phyloP scores from a whole-genome alignment of 441 rosid species.

The Manihot esculenta region DNA sequence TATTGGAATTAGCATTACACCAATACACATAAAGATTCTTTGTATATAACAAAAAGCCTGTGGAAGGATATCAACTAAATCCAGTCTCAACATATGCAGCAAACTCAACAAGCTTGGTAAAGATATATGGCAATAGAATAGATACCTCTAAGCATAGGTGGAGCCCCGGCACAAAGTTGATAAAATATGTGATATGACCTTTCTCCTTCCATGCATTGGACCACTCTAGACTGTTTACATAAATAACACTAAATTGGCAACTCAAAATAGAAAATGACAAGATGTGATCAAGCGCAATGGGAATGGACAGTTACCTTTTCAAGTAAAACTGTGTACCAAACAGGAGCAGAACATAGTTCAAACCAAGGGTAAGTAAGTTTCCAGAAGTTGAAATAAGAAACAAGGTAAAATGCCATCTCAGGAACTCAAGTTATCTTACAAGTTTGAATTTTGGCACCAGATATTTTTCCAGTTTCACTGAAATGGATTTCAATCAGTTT shows the following conservation, averaged over 20 bases:
- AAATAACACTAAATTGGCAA: conserved; percentile 28
- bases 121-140: conserved; percentile 8
- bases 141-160: conserved; percentile 71
- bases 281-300: conserved; percentile 18
- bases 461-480: conserved; percentile 95
- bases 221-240: conserved; percentile 90
- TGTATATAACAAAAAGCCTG: neutral
- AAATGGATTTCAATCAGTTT: conserved; percentile 96
- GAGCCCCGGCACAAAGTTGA: conserved; percentile 99
- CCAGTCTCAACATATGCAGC: conserved; percentile 1
- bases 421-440: conserved; percentile 56
- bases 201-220: conserved; percentile 95
- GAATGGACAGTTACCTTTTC: conserved; percentile 72
- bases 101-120: conserved; percentile 1
- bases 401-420: conserved; percentile 12
- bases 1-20: neutral
- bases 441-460: conserved; percentile 97
- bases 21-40: neutral
- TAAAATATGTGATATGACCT: conserved; percentile 99
- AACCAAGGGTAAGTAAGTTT: conserved; percentile 34
- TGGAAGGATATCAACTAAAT: neutral
- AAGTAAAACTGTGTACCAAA: conserved; percentile 72
- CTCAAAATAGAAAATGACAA: conserved; percentile 14
- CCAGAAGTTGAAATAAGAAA: conserved; percentile 13
- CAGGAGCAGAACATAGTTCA: conserved; percentile 29